These are phyloP conservation scores for Suhomyces choctaworum DNA, from an alignment of 1,139 yeast genomes.

Conservation along the genomic window DNA sequence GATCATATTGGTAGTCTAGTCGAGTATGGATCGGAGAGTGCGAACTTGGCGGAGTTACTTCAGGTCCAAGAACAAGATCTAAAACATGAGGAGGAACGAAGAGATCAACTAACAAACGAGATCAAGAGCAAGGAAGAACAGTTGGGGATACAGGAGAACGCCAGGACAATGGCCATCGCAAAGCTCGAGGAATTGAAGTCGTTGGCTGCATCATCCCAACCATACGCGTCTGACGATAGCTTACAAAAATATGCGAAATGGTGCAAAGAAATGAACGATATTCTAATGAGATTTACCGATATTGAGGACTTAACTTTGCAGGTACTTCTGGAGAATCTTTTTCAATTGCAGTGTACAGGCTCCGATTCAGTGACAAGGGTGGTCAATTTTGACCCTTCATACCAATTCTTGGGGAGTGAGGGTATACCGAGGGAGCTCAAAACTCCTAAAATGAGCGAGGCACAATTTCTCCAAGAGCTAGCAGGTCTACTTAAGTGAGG, in stretches of 20 bases:
- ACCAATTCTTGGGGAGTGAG: slow-evolving; percentile 3
- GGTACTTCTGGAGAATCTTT: neutral
- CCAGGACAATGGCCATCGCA: neutral
- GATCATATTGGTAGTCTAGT: slow-evolving; percentile 7
- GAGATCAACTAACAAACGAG: neutral
- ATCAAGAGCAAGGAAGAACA: neutral
- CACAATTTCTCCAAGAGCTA: slow-evolving; percentile 3
- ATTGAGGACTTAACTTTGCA: slow-evolving; percentile 13
- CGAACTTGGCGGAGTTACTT: slow-evolving; percentile 8
- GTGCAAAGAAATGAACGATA: slow-evolving; percentile 31
- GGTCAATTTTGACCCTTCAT: slow-evolving; percentile 6
- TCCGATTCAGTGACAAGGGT: neutral
- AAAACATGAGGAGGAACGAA: neutral
- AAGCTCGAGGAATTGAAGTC: slow-evolving; percentile 9
- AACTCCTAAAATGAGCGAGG: neutral
- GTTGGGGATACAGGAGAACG: slow-evolving; percentile 2
- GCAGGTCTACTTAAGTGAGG: slow-evolving; percentile 4
- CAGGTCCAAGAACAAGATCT: slow-evolving; percentile 5
- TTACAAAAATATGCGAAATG: slow-evolving; percentile 30
- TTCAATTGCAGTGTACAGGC: neutral
- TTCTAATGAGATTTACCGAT: slow-evolving; percentile 23
- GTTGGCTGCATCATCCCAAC: slow-evolving; percentile 7
- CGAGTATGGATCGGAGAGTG: slow-evolving; percentile 8
- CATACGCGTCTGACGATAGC: slow-evolving; percentile 14
- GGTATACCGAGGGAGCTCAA: neutral